Conservation (phyloP, 441 rosid genomes). For the Pelargonium myrrhifolium region DNA sequence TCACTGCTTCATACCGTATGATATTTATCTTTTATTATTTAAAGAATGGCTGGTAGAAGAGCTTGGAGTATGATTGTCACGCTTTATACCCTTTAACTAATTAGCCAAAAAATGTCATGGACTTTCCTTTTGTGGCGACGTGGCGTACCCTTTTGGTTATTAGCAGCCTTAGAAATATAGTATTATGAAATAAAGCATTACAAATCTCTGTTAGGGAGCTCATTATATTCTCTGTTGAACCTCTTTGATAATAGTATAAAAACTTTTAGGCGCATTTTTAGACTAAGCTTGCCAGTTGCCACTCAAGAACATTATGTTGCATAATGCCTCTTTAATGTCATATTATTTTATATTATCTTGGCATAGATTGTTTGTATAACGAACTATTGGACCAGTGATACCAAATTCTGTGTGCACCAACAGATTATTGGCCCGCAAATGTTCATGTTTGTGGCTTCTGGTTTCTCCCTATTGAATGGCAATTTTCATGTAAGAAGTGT, state of each 20-base stretch:
- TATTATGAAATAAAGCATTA: too few species aligned
- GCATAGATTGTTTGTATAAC: neutral
- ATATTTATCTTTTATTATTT: neutral
- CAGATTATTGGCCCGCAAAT: slow-evolving; percentile 89
- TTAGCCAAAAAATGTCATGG: too few species aligned
- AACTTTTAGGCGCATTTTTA: neutral
- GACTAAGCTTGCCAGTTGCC: neutral
- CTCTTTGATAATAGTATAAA: too few species aligned
- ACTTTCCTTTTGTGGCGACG: too few species aligned
- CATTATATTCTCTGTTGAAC: too few species aligned
- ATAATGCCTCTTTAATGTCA: too few species aligned
- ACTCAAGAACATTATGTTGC: too few species aligned
- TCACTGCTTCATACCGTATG: neutral
- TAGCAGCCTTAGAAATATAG: too few species aligned
- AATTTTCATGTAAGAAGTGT: slow-evolving; percentile 70
- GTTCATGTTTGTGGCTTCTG: slow-evolving; percentile 77
- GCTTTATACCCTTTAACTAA: neutral
- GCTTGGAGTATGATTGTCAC: neutral
- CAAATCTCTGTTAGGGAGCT: too few species aligned
- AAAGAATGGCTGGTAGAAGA: neutral
- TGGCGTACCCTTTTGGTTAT: too few species aligned
- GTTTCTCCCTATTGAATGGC: slow-evolving; percentile 80
- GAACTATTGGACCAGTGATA: neutral
- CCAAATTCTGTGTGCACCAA: slow-evolving; percentile 4
- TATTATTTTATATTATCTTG: neutral